Percentiles rank a stretch among this genome's conserved stretches.
These are phyloP conservation scores for Euclidium syriacum DNA, from an alignment of 345 rosid genomes.

Conservation along the genomic window DNA sequence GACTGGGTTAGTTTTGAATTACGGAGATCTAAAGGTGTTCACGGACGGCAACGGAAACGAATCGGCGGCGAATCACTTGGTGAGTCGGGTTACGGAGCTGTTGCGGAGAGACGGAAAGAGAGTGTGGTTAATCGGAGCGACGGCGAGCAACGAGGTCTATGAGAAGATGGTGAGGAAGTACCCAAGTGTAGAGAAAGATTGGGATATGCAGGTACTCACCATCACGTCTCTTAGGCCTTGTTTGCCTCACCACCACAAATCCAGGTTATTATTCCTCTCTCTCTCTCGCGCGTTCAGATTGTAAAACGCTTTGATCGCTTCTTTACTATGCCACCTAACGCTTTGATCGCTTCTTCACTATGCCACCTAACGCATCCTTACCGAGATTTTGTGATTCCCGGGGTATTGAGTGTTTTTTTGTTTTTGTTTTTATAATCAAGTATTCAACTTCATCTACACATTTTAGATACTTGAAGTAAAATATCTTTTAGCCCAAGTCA, in stretches of 20 bases:
- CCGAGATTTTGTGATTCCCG: neutral
- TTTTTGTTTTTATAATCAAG: no score
- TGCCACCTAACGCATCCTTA: neutral
- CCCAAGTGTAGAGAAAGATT: constrained; percentile 58
- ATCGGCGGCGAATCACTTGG: constrained; percentile 34
- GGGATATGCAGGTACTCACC: constrained; percentile 79
- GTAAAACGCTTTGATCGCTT: neutral
- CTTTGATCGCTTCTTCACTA: neutral
- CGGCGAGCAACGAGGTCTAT: constrained; percentile 51
- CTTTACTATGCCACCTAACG: neutral
- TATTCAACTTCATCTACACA: no score
- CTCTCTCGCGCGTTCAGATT: neutral
- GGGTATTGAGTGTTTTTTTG: no score
- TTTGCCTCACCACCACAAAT: constrained; percentile 53
- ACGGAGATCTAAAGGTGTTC: constrained; percentile 56
- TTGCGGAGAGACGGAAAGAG: constrained; percentile 39
- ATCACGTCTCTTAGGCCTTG: constrained; percentile 46
- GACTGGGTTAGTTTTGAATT: constrained; percentile 49
- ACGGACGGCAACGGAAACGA: constrained; percentile 11
- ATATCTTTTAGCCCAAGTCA: neutral
- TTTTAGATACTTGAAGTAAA: neutral
- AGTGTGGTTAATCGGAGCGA: constrained; percentile 63
- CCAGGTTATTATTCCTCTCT: constrained; percentile 50
- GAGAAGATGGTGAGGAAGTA: constrained; percentile 47
- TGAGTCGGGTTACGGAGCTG: constrained; percentile 44